Conservation (phyloP, 164 flowering plant species). For the Chimonanthus praecox region DNA sequence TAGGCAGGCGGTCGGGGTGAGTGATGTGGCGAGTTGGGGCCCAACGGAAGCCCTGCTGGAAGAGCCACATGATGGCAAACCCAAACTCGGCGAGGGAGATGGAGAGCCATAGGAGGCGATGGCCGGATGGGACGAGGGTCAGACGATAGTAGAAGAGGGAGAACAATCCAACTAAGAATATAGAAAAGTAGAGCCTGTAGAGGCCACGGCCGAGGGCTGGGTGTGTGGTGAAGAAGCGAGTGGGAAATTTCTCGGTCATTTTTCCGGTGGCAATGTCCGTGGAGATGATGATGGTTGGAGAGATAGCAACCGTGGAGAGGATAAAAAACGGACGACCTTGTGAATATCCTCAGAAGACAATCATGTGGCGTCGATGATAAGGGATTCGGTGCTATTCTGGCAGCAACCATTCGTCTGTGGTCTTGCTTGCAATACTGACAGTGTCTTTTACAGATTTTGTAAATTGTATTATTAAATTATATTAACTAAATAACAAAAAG, state of each 20-base stretch:
- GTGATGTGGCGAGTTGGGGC: constrained; percentile 22
- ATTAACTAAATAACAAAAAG: no score
- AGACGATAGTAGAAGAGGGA: constrained; percentile 23
- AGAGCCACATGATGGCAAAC: constrained; percentile 23
- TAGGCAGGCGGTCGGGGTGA: constrained; percentile 13
- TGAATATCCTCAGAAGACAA: no score
- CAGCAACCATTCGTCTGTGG: no score
- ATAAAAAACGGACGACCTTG: no score
- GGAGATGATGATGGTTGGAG: no score
- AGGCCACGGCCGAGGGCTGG: constrained; percentile 14
- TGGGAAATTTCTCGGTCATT: not conserved
- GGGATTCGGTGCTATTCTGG: no score
- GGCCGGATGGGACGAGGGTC: constrained; percentile 11
- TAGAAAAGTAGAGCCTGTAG: constrained; percentile 21
- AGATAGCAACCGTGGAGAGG: no score
- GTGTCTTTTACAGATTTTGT: no score
- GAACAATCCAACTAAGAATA: constrained; percentile 12
- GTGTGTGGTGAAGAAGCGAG: constrained; percentile 17
- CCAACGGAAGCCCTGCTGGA: constrained; percentile 29
- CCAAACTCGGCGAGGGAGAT: constrained; percentile 22
- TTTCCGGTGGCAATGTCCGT: no score
- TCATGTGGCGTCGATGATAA: no score
- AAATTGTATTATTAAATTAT: no score
- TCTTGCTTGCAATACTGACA: no score
- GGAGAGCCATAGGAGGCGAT: constrained; percentile 14